Base-by-base conservation (phyloP, 2,329 filamentous ascomycete genomes). In the Stagonosporopsis vannaccii region DNA sequence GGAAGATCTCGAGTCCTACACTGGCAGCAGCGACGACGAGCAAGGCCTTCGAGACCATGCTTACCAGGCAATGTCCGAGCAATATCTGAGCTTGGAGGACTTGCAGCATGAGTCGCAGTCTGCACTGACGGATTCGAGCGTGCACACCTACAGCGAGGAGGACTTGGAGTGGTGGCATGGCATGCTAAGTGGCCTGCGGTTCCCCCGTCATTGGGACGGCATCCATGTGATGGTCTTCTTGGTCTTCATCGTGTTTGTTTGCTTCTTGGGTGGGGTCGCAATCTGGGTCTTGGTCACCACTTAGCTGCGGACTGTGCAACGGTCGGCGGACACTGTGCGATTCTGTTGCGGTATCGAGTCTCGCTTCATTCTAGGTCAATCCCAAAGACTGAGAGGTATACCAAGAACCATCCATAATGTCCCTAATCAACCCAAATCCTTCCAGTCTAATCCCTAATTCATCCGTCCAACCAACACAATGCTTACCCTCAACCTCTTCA, bases 1-100 rank as follows among this genome's bases (percentile, higher is more conserved):
- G 51, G 51, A 48, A 37, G 51, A 48, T 3, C 23, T 54, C n/a
- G 43, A 43, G 9, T 36, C 44, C 4, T 45, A 52, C 26, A 19
- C 25, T 7, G 41, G 33, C 4, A 45, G 33, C 15, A 45, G 33
- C 33, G 41, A 52, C 15, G 25, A 40, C 7, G 35, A 39, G 5
- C 15, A 15, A 11, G 3, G 11, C 28, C 4, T 2, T 20, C 26
- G 13, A 22, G 41, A 32, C 15, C 19, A 22, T 8, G 4, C 26
- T 32, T 26, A 23, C 7, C 4, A 25, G 6, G 5, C 19, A 7
- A 9, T 37, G 23, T 13, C 20, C 2, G 22, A 15, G 8, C 23
- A 23, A 12, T 6, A 1, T 8, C 22, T 8, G 5, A 17, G 17
- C 11, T 39, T 33, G 23, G 17, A 4, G 8, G 11, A 37, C 19